Evolutionary conservation across 345 rosid genomes (phyloP).

Genomic region (Kernera saxatilis): DNA sequence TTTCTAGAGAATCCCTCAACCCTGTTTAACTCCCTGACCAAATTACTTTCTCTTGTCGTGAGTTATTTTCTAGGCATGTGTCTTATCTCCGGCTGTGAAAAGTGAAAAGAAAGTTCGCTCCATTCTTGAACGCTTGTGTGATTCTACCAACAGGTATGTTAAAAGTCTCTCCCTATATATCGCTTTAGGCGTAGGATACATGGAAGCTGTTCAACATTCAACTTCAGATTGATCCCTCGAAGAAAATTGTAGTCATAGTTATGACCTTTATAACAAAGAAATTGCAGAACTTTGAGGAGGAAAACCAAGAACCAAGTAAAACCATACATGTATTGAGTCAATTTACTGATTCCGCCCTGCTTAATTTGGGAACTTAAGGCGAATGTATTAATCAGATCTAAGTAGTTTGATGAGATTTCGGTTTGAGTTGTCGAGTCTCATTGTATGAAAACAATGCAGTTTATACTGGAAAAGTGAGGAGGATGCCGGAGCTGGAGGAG

Average conservation of each 20-base stretch:
- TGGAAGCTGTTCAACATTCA: neutral
- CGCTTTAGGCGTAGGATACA: neutral
- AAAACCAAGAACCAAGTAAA: neutral
- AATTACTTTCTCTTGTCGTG: slow-evolving; percentile 8
- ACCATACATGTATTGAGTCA: neutral
- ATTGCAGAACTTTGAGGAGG: neutral
- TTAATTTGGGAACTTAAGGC: neutral
- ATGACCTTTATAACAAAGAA: neutral
- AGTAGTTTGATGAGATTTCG: neutral
- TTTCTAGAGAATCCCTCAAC: neutral
- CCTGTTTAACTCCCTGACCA: neutral
- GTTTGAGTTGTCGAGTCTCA: neutral
- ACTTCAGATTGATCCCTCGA: neutral
- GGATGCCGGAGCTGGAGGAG: slow-evolving; percentile 67
- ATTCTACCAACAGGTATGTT: slow-evolving; percentile 71
- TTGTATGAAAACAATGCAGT: slow-evolving; percentile 42
- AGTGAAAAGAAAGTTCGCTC: slow-evolving; percentile 93
- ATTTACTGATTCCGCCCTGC: neutral
- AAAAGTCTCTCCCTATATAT: neutral
- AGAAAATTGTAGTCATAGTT: neutral
- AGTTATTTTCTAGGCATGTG: slow-evolving; percentile 62
- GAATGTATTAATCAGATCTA: neutral
- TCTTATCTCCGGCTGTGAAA: slow-evolving; percentile 73
- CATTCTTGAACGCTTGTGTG: slow-evolving; percentile 79
- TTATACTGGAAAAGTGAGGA: slow-evolving; percentile 88